A percentile compares a stretch with the other conserved stretches of the same genome.
Evolutionary conservation across 495 filamentous ascomycete genomes (phyloP).

Genomic region (Hypoxylon perforatum): DNA sequence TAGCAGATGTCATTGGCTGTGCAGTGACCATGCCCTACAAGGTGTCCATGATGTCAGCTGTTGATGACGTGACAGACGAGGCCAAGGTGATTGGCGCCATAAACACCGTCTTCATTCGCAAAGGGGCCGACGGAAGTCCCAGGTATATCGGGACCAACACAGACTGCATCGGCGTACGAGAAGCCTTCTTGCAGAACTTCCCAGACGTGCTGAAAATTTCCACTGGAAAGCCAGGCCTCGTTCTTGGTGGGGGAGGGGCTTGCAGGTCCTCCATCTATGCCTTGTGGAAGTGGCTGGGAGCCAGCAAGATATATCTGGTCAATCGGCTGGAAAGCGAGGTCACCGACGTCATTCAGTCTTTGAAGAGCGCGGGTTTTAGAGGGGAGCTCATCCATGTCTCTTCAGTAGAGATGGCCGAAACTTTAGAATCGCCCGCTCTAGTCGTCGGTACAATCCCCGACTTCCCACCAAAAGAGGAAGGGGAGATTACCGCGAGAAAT

Average conservation of each 20-base stretch:
- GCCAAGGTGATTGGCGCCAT: conserved; percentile 74
- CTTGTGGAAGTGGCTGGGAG: conserved; percentile 71
- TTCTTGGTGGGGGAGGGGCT: conserved; percentile 75
- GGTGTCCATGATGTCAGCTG: conserved; percentile 72
- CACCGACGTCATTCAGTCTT: conserved; percentile 69
- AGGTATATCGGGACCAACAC: conserved; percentile 77
- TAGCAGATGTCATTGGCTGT: too few species aligned
- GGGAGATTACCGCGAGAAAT: conserved; percentile 65
- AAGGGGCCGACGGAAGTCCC: conserved; percentile 52
- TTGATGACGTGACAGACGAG: conserved; percentile 75
- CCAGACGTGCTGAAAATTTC: conserved; percentile 49
- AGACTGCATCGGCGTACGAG: conserved; percentile 77
- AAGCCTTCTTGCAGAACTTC: conserved; percentile 73
- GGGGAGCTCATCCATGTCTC: conserved; percentile 65
- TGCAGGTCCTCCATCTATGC: conserved; percentile 77
- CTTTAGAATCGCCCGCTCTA: conserved; percentile 66
- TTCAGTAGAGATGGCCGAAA: conserved; percentile 64
- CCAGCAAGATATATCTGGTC: conserved; percentile 75
- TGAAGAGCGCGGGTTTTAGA: conserved; percentile 61
- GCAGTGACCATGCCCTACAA: conserved; percentile 75
- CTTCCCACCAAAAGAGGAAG: conserved; percentile 69
- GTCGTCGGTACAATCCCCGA: conserved; percentile 77
- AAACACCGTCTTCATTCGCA: conserved; percentile 76
- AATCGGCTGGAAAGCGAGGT: conserved; percentile 73
- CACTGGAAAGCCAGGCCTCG: conserved; percentile 66